These are phyloP conservation scores for Trichoderma gamsii DNA, from an alignment of 495 filamentous ascomycete genomes.

Conservation along the genomic window DNA sequence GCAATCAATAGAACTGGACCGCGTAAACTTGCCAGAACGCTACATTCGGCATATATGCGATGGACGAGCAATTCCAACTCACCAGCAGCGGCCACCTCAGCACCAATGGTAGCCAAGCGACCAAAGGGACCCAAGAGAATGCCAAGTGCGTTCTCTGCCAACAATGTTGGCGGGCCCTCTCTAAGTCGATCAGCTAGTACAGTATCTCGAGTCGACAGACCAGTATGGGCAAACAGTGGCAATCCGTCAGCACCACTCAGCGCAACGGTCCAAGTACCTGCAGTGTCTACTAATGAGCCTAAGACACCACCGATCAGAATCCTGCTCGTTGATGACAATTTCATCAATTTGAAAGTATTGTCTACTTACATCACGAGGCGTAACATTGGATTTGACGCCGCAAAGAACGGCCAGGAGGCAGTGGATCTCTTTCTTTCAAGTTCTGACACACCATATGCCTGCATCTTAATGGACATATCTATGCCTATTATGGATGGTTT, in stretches of 20 bases:
- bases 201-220: neutral
- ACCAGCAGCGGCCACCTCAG: neutral
- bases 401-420: slow-evolving; percentile 40
- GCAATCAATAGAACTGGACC: neutral
- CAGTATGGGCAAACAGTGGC: neutral
- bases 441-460: slow-evolving; percentile 32
- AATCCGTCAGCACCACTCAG: neutral
- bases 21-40: slow-evolving; percentile 1
- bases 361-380: slow-evolving; percentile 52
- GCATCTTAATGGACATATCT: slow-evolving; percentile 61
- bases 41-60: slow-evolving; percentile 2
- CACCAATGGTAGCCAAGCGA: slow-evolving; percentile 2
- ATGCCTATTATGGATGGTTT: slow-evolving; percentile 65
- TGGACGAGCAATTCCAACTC: slow-evolving; percentile 2
- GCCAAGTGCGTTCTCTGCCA: neutral
- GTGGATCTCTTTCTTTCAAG: slow-evolving; percentile 24
- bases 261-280: neutral
- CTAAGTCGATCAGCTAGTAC: neutral
- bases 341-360: slow-evolving; percentile 67
- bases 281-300: neutral
- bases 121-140: neutral
- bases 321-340: slow-evolving; percentile 69
- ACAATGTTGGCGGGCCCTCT: neutral
- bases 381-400: slow-evolving; percentile 35
- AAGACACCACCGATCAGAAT: slow-evolving; percentile 26